Base-by-base conservation (phyloP, 2,329 filamentous ascomycete genomes). In the Paraphoma chrysanthemicola region DNA sequence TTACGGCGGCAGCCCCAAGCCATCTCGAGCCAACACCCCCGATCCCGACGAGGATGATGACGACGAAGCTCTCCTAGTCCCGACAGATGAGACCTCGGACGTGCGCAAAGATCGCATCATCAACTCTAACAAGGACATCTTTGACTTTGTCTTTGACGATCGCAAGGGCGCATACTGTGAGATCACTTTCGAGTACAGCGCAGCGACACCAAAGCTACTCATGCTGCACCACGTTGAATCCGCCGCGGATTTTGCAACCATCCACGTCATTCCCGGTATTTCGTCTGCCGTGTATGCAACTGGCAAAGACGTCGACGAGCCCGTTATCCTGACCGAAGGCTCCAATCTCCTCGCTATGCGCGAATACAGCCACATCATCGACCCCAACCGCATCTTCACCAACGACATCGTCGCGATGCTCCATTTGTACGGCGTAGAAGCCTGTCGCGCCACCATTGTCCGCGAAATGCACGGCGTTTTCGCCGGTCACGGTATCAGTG, bases 321-420 rank as follows among this genome's bases (percentile, higher is more conserved):
- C 75, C 14, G 72, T 78, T 43, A 86, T 97, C 52, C 85, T 92
- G 67, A 94, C 92, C 1, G 86, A 90, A 28, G 95, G 95, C 56
- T 90, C 93, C 67, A 99, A 98, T 77, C 82, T 99, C 42, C 83
- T 86, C 62, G 93, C 93, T 28, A 97, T 99, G 90, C 93, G 95
- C 74, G 88, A 90, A 58, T 95, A 92, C 76, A 86, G 90, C 68
- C 87, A 95, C 70, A 88, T 90, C 74, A 91, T 98, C 79, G 88
- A 97, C 77, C 91, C 92, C 1, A 88, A 97, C 79, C 86, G 85
- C 53, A 89, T 97, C 70, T 88, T 90, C 77, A 97, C 94, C 63
- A 99, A 99, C 81, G 94, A 96, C 68, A 93, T 98, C 63, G 89
- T 89, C 36, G 87, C 93, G 38, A 91, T 98, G 76, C 86, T 98